Evolutionary conservation across 2,329 filamentous ascomycete species (phyloP), one percentile per base, ranked within the genome.

Genomic region (Fusarium xyrophilum): DNA sequence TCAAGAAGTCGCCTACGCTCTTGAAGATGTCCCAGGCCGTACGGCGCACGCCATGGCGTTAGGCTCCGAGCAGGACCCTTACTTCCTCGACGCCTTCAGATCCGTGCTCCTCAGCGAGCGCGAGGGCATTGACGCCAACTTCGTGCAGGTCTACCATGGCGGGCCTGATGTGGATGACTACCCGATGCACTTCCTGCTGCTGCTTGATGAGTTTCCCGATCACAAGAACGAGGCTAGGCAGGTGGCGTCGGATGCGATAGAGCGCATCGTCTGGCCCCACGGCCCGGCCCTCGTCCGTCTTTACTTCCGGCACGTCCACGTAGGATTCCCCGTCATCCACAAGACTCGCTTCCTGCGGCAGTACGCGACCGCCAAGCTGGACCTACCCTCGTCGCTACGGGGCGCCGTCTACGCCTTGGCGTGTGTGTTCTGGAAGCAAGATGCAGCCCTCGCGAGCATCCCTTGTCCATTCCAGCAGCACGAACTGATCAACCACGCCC

Each of bases 21-120:
- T 83, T 11, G 82, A 84, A 60, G 81, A 83, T 60, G 78, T 78
- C 17, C 70, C 75, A 21, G 77, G 79, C 55, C 70, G 76, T 21
- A 83, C 82, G 3, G 80, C 82, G 15, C 82, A 84, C 68, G 81
- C 76, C 15, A 79, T 84, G 74, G 82, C 82, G 0, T 75, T 80
- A 17, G 76, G 81, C 4, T 79, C 77, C 13, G 82, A 84, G 70
- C 82, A 84, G 65, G 83, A 84, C 56, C 78, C 81, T 3, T 78
- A 82, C 64, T 76, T 84, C 12, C 75, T 84, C 7, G 79, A 81
- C 38, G 82, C 81, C 14, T 84, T 84, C 56, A 76, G 82, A 21
- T 83, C 82, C 36, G 77, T 81, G 21, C 79, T 84, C 30, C 73
- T 83, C 44, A 83, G 82, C 43, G 77, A 79, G 48, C 79, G 80